Evolutionary conservation across 1,139 yeast genomes (phyloP).

Genomic region (Geotrichum bryndzae): DNA sequence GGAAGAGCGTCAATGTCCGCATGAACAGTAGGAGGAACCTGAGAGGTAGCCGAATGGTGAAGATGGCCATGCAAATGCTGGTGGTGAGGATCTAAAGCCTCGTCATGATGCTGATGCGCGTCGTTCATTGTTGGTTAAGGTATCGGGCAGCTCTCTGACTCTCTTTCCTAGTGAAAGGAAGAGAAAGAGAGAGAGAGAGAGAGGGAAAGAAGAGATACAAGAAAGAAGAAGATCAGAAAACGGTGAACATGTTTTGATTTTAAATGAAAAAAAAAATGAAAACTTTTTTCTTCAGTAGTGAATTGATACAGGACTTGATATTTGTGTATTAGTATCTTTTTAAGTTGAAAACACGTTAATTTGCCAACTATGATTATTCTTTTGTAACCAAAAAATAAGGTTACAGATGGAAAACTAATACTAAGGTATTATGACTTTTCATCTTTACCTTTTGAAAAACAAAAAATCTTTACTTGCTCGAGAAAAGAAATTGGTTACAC

Average conservation of each 20-base stretch:
- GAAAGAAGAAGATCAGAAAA: conserved; percentile 47
- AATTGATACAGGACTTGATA: too few relatives aligned
- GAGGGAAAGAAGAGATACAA: conserved; percentile 29
- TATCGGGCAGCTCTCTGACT: background rate
- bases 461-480: background rate
- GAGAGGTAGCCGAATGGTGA: conserved; percentile 26
- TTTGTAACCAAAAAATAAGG: background rate
- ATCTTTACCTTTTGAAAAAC: background rate
- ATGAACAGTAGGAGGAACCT: conserved; percentile 25
- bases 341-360: background rate
- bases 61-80: conserved; percentile 31
- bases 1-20: conserved; percentile 27
- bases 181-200: conserved; percentile 26
- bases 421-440: background rate
- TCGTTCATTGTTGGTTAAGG: background rate
- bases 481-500: too few relatives aligned
- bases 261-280: conserved; percentile 42
- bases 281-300: background rate
- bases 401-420: background rate
- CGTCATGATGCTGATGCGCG: conserved; percentile 4
- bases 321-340: background rate
- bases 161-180: conserved; percentile 27
- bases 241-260: conserved; percentile 74
- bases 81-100: conserved; percentile 12
- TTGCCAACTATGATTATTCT: background rate